Conservation (phyloP, 2,329 filamentous ascomycete species). For the Fusarium bactridioides region DNA sequence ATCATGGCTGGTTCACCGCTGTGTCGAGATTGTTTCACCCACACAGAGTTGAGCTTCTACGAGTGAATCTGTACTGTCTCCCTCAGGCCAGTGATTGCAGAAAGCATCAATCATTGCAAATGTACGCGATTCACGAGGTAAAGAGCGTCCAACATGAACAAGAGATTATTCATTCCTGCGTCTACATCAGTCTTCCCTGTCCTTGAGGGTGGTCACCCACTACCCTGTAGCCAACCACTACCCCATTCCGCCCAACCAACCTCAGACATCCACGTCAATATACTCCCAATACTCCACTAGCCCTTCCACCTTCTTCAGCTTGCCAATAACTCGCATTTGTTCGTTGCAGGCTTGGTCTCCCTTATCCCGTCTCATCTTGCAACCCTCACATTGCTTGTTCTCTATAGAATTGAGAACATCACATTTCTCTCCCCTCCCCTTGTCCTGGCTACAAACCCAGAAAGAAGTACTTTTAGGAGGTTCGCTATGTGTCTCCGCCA, state of each 20-base stretch:
- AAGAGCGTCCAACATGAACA: no score
- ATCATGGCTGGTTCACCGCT: accelerated
- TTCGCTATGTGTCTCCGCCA: background rate
- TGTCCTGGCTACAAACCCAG: background rate
- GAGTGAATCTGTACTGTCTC: accelerated
- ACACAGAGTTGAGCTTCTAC: accelerated
- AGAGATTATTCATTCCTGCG: no score
- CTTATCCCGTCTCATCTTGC: background rate
- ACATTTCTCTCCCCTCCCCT: background rate
- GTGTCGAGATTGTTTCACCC: no score
- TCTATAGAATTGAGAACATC: background rate
- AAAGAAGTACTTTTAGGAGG: no score
- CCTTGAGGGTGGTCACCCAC: accelerated
- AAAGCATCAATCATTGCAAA: accelerated
- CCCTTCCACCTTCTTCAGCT: background rate
- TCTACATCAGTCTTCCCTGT: no score
- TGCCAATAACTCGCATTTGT: background rate
- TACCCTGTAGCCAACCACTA: no score
- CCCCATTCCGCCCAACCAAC: accelerated
- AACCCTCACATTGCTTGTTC: background rate
- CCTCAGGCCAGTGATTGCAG: accelerated
- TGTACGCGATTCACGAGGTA: accelerated
- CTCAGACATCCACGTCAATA: no score
- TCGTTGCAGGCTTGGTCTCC: background rate
- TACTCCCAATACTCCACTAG: background rate